Evolutionary conservation across 495 filamentous ascomycete species (phyloP), one percentile per base, ranked within the genome.

Genomic region (Parmelia sp.): DNA sequence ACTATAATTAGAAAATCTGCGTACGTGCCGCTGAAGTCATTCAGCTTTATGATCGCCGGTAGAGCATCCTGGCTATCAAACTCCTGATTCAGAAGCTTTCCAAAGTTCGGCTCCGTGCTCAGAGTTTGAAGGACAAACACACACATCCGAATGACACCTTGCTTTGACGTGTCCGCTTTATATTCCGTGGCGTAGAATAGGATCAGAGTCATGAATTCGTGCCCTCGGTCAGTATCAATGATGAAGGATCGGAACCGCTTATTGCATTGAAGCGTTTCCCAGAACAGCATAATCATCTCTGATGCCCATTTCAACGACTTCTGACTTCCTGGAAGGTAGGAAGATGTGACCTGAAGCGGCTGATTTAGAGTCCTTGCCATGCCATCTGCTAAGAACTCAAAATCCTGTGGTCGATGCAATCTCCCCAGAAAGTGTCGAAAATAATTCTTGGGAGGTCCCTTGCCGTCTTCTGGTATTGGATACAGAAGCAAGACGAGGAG

Each of bases 241-340:
- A 99, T 93, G 75, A 96, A 99, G 2, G 91, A 93, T 57, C 95
- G 81, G 76, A 99, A 97, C 57, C 95, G 84, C 77, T 96, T 97
- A 75, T 99, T 99, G 81, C 93, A 97, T 74, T 99, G 94, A 35
- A 96, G 82, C 11, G 90, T 84, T 76, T 99, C 94, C 94, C 94
- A 99, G 73, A 97, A 99, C 4, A 99, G 83, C 82, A 97, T 92
- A 44, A 97, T 85, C 79, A 96, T 96, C 74, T 99, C 94, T 11
- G 95, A 92, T 3, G 92, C 90, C 82, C 92, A 96, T 74, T 89
- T 90, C 63, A 91, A 76, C 0, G 88, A 83, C 62, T 85, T 83
- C 68, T 96, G 90, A 57, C 87, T 90, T 8, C 93, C 91, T 3
- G 94, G 93, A 11, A 98, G 84, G 73, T 96, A 97, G 0, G 93